phyloP scores from a whole-genome alignment of 2,329 filamentous ascomycete genomes.

The Fusarium musae region DNA sequence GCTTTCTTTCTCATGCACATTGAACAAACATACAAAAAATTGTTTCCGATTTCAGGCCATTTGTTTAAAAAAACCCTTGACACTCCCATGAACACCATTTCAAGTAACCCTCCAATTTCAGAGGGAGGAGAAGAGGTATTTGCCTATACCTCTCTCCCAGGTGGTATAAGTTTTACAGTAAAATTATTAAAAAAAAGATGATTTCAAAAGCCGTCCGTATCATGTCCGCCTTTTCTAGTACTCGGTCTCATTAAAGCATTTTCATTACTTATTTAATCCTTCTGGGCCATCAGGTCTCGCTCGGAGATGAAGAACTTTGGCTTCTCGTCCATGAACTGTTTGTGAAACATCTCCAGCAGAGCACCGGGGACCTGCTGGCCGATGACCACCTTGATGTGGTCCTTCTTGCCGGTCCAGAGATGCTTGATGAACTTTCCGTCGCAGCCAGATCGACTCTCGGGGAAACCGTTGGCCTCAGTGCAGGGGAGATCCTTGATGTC shows the following conservation, averaged over 20 bases:
- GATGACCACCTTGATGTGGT: constrained; percentile 54
- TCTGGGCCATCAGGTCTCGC: constrained; percentile 47
- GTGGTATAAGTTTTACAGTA: constrained; percentile 41
- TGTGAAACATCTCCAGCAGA: constrained; percentile 51
- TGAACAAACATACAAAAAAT: constrained; percentile 38
- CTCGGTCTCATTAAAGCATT: constrained; percentile 37
- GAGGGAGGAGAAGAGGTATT: constrained; percentile 17
- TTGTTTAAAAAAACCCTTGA: constrained; percentile 29
- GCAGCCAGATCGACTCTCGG: constrained; percentile 52
- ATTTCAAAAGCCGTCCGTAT: constrained; percentile 35
- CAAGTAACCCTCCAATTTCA: constrained; percentile 29
- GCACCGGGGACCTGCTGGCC: constrained; percentile 52
- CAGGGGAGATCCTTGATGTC: constrained; percentile 55
- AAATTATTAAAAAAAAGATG: constrained; percentile 42
- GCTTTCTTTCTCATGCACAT: constrained; percentile 21
- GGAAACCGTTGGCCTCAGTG: constrained; percentile 57
- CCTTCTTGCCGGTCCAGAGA: constrained; percentile 56
- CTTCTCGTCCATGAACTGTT: constrained; percentile 50
- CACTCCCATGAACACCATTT: constrained; percentile 43
- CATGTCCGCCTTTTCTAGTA: constrained; percentile 33
- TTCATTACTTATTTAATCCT: constrained; percentile 35
- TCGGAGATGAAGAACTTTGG: constrained; percentile 51
- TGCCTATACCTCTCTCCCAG: constrained; percentile 29
- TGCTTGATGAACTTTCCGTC: constrained; percentile 56
- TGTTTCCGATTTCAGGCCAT: constrained; percentile 28